A percentile compares a stretch with the other conserved stretches of the same genome.
Conservation (phyloP, 2,329 filamentous ascomycete species). For the Curvularia eragrostidis region DNA sequence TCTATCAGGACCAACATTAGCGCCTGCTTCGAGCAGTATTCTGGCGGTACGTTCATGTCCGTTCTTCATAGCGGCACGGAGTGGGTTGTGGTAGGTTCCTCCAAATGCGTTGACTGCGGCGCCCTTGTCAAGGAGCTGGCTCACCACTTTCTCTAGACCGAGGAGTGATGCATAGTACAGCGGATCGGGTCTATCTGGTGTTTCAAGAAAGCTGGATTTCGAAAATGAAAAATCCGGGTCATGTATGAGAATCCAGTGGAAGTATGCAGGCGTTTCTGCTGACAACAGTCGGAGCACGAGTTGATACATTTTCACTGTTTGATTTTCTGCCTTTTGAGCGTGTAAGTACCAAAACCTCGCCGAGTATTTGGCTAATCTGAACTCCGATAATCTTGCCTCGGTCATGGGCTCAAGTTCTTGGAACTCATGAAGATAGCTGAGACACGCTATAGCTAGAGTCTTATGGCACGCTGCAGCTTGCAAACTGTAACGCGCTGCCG, state of each 20-base stretch:
- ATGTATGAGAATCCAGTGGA: constrained; percentile 27
- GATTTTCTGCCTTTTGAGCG: constrained; percentile 15
- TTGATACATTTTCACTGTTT: constrained; percentile 15
- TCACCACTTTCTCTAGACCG: constrained; percentile 25
- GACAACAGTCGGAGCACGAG: constrained; percentile 20
- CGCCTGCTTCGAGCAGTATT: constrained; percentile 21
- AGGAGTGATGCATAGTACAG: constrained; percentile 31
- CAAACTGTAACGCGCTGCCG: constrained; percentile 32
- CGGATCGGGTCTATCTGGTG: constrained; percentile 11
- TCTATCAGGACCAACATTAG: constrained; percentile 9
- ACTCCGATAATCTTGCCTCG: constrained; percentile 10
- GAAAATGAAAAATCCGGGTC: constrained; percentile 19
- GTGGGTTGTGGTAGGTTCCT: constrained; percentile 24
- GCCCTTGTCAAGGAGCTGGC: constrained; percentile 22
- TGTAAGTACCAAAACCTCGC: constrained; percentile 40
- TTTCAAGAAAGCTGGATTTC: background rate
- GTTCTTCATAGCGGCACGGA: constrained; percentile 20
- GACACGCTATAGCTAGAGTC: constrained; percentile 29
- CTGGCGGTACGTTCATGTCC: background rate
- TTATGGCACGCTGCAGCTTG: constrained; percentile 27
- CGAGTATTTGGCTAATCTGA: constrained; percentile 35
- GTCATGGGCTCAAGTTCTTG: constrained; percentile 13
- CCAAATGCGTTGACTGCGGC: constrained; percentile 27
- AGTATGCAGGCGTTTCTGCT: constrained; percentile 21
- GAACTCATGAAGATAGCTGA: constrained; percentile 39